These are phyloP conservation scores for Diutina scorzettiae DNA, from an alignment of 1,139 yeast species.

Conservation along the genomic window DNA sequence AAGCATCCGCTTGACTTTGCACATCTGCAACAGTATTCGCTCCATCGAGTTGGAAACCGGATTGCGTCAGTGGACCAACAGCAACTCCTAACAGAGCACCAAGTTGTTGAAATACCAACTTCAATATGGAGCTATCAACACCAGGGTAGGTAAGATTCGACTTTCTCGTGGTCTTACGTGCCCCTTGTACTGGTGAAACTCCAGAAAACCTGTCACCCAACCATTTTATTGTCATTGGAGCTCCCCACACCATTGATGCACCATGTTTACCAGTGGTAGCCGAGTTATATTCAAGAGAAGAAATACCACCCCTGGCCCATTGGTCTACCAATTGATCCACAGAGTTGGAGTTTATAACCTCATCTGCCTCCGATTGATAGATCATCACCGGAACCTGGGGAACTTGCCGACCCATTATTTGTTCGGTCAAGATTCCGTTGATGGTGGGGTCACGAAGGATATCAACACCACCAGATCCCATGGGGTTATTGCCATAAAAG, in stretches of 20 bases:
- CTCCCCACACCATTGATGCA: conserved; percentile 6
- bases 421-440: conserved; percentile 7
- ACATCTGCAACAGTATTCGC: too few species aligned
- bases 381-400: conserved; percentile 10
- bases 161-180: background rate
- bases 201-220: conserved; percentile 12
- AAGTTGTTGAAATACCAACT: background rate
- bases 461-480: conserved; percentile 12
- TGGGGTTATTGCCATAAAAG: conserved; percentile 13
- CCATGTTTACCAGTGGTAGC: conserved; percentile 17
- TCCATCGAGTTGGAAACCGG: too few species aligned
- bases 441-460: conserved; percentile 10
- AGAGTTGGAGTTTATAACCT: conserved; percentile 8
- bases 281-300: conserved; percentile 13
- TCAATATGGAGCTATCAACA: background rate
- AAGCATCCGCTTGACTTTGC: background rate
- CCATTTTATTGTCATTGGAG: conserved; percentile 6
- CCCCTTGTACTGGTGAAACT: conserved; percentile 15
- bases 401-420: conserved; percentile 8
- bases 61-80: background rate
- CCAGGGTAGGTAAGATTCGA: background rate
- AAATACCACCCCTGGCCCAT: conserved; percentile 8
- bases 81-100: background rate
- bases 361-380: conserved; percentile 9
- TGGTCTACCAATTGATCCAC: conserved; percentile 7